phyloP scores from a whole-genome alignment of 2,329 filamentous ascomycete genomes.

The Penicillium sp. region DNA sequence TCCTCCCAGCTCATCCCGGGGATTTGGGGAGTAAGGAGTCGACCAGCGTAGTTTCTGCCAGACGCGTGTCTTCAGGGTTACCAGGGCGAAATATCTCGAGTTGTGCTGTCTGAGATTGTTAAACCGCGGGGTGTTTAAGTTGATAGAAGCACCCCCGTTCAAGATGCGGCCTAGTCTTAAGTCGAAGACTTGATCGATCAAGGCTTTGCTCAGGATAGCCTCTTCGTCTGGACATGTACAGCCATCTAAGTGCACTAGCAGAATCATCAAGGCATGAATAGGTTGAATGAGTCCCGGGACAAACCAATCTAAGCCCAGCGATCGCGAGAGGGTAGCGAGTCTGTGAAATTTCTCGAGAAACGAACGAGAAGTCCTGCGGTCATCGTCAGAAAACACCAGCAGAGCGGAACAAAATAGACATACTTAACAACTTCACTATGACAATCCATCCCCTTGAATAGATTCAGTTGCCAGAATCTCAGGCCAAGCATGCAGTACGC shows the following conservation, averaged over 20 bases:
- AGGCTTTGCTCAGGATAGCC: neutral
- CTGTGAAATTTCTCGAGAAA: neutral
- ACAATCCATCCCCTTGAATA: neutral
- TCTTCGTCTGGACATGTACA: neutral
- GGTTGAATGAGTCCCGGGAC: slow-evolving; percentile 1
- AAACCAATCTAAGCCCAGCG: neutral
- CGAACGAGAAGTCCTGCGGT: neutral
- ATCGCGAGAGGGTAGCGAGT: neutral
- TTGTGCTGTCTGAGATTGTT: neutral
- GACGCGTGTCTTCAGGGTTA: neutral
- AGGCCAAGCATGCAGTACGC: slow-evolving; percentile 1
- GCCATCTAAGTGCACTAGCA: neutral
- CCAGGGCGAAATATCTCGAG: neutral
- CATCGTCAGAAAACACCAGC: neutral
- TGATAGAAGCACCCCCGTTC: neutral
- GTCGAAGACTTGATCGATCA: neutral
- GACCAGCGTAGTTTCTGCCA: neutral
- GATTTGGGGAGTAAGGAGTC: neutral
- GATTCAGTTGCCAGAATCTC: neutral
- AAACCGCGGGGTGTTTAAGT: neutral
- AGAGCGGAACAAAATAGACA: neutral
- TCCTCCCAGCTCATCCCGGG: neutral
- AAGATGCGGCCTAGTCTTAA: neutral
- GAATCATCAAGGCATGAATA: neutral
- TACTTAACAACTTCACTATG: neutral